Conservation (phyloP, 257 asterid genomes). For the Paraleonurus japonicus region DNA sequence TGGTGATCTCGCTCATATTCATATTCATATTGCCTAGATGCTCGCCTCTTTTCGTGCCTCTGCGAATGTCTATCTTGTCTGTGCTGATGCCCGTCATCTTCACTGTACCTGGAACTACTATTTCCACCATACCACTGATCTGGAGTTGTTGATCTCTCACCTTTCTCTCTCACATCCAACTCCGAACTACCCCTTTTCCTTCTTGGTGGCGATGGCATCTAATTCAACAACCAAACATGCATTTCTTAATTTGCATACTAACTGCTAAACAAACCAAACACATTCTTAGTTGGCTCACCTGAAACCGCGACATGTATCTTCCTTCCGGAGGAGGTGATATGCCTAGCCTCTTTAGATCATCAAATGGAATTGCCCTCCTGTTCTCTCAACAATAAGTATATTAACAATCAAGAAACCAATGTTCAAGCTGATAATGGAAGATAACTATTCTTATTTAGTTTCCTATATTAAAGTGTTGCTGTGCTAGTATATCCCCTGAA, state of each 20-base stretch:
- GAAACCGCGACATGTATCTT: slow-evolving; percentile 77
- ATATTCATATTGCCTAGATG: slow-evolving; percentile 30
- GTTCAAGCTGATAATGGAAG: not conserved
- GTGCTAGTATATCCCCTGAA: not conserved
- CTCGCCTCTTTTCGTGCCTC: slow-evolving; percentile 34
- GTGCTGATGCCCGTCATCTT: slow-evolving; percentile 27
- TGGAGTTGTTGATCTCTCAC: slow-evolving; percentile 45
- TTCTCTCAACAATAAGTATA: slow-evolving; percentile 7
- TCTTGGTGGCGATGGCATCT: slow-evolving; percentile 87
- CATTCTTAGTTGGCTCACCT: slow-evolving; percentile 45
- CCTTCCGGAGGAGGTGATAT: slow-evolving; percentile 92
- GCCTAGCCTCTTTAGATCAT: slow-evolving; percentile 85
- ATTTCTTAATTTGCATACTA: not conserved
- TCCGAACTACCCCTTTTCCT: slow-evolving; percentile 46
- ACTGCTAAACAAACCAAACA: no score
- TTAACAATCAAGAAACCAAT: not conserved
- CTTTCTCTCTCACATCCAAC: slow-evolving; percentile 39
- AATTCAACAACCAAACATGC: slow-evolving; percentile 9
- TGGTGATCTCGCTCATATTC: no score
- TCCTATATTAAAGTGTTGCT: not conserved
- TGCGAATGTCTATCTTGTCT: slow-evolving; percentile 38
- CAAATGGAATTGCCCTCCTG: slow-evolving; percentile 78
- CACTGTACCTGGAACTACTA: slow-evolving; percentile 35
- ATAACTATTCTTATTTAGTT: not conserved
- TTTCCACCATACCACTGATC: slow-evolving; percentile 33